Base-by-base conservation (phyloP, 2,329 filamentous ascomycete genomes). In the Trematosphaeria pertusa region DNA sequence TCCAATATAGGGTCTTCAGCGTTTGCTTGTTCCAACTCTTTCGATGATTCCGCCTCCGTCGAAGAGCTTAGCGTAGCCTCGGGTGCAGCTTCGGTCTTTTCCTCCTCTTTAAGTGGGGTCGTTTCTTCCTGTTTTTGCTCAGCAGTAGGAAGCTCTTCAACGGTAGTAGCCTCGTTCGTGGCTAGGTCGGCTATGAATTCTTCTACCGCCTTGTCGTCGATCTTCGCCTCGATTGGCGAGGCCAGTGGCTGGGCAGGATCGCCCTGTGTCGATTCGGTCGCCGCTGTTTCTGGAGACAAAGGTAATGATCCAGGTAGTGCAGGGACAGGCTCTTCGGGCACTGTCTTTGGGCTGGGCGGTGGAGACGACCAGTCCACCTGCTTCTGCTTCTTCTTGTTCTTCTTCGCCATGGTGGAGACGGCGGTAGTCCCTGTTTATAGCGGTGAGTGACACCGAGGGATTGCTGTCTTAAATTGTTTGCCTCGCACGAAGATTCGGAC, bases 401-500 rank as follows among this genome's bases (percentile, higher is more conserved):
- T 70, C 53, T 65, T 68, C 53, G 53, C 61, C 65, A 68, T 70
- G 37, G 34, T 64, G 54, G 47, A 52, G 43, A 51, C 46, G 36
- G 54, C 46, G 50, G 47, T 54, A 31, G 34, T 51, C 52, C 24
- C 51, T 62, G 59, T 64, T 57, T 65, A 63, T 61, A 59, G 46
- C 43, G 34, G 36, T 43, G 46, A 32, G 43, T 33, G 33, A 44
- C 39, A 40, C 46, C 33, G 48, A 56, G 37, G 28, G 47, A 21
- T 31, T 26, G 43, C 50, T 42, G 54, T 43, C 30, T 54, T 40
- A 57, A 43, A 52, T 57, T 56, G 59, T 59, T 55, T 67, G 58
- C 58, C 47, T 58, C 50, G 54, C 58, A 64, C 55, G 48, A 53
- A 38, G 37, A 48, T 38, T 55, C 46, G 45, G 46, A 41, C 46